Percentiles rank a stretch among this genome's conserved stretches.
phyloP scores from a whole-genome alignment of 2,329 filamentous ascomycete species.

The Neofusicoccum kwambonambiense region DNA sequence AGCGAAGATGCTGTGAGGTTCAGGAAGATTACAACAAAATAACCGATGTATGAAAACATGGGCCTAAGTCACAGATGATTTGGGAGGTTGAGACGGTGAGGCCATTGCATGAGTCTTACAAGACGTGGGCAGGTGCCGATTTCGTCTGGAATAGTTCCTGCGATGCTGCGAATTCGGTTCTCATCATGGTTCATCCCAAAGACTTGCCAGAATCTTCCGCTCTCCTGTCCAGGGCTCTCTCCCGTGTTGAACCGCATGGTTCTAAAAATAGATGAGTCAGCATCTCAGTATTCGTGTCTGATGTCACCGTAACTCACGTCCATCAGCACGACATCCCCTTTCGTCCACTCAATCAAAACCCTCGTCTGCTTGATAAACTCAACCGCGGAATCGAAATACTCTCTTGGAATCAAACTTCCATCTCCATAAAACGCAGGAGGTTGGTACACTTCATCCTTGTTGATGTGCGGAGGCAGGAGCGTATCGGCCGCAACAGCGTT shows the following conservation, averaged over 20 bases:
- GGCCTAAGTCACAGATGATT: too few relatives aligned
- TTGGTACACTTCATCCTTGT: slow-evolving; percentile 1
- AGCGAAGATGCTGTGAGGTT: too few relatives aligned
- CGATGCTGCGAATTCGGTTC: background rate
- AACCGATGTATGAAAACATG: too few relatives aligned
- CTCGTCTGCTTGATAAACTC: slow-evolving; percentile 16
- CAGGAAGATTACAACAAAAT: too few relatives aligned
- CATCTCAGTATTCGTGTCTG: too few relatives aligned
- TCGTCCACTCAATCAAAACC: slow-evolving; percentile 14
- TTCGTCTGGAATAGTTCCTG: too few relatives aligned
- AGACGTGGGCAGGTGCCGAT: too few relatives aligned
- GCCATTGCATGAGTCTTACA: too few relatives aligned
- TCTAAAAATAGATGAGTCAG: background rate
- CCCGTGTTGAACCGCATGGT: slow-evolving; percentile 19
- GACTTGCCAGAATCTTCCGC: slow-evolving; percentile 18
- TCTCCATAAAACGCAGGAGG: background rate
- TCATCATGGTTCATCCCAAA: slow-evolving; percentile 17
- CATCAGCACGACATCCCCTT: slow-evolving; percentile 18
- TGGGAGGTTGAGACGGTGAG: too few relatives aligned
- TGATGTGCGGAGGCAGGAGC: slow-evolving; percentile 17
- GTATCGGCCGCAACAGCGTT: slow-evolving; percentile 13
- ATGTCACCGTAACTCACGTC: background rate
- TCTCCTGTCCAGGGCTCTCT: slow-evolving; percentile 19
- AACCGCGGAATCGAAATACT: slow-evolving; percentile 16
- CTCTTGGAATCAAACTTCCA: slow-evolving; percentile 13